These are phyloP conservation scores for Penicillium crustosum DNA, from an alignment of 2,329 filamentous ascomycete species.

Conservation along the genomic window DNA sequence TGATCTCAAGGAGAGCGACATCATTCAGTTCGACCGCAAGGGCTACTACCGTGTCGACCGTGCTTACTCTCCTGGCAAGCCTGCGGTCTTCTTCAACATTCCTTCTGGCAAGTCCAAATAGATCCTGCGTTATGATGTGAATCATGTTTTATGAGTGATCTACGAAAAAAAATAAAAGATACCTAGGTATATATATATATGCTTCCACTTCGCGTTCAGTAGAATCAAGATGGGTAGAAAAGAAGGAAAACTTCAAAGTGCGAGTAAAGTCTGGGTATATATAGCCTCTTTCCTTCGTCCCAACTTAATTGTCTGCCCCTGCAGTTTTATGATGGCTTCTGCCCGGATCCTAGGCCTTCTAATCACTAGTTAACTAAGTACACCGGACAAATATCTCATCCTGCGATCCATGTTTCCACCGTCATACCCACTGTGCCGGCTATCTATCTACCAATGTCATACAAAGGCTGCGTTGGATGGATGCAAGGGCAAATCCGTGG, in stretches of 20 bases:
- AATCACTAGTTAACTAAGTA: not conserved
- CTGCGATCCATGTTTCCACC: too few species aligned
- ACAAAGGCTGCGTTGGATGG: too few species aligned
- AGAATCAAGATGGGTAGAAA: not conserved
- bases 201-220: not conserved
- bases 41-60: slow-evolving; percentile 86
- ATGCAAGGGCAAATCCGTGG: not conserved
- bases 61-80: slow-evolving; percentile 57
- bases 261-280: not conserved
- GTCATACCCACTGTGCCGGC: too few species aligned
- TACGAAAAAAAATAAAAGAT: slow-evolving; percentile 1
- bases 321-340: not conserved
- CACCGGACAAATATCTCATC: not conserved
- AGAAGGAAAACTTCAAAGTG: not conserved
- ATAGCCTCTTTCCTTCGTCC: not conserved
- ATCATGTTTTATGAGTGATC: slow-evolving; percentile 6
- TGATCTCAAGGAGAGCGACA: slow-evolving; percentile 78
- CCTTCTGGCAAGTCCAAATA: slow-evolving; percentile 61
- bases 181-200: not conserved
- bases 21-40: slow-evolving; percentile 92
- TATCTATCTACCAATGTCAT: too few species aligned
- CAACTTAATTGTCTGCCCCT: not conserved
- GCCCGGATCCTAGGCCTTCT: not conserved
- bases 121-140: slow-evolving; percentile 7
- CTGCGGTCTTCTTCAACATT: slow-evolving; percentile 67